Base-by-base conservation (phyloP, 768 basidiomycete genomes). In the Lactarius sp. region DNA sequence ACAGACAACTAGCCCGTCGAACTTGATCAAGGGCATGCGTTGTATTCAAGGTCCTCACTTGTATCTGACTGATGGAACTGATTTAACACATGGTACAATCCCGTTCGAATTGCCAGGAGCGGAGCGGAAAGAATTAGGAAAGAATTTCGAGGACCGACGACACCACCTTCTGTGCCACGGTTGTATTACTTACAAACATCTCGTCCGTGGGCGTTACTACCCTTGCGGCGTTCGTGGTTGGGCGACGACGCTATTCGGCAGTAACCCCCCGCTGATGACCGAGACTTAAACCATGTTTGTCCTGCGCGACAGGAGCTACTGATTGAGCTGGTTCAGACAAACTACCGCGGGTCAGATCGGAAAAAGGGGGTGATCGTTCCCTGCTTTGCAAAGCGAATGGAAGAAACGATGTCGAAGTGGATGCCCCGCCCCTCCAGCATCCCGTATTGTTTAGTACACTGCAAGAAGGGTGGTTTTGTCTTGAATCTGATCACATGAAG, bases 111-210 rank as follows among this genome's bases (percentile, higher is more conserved):
- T 20, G n/a, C 6, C 22, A n/a, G 47, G 20, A 20, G 10, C 39
- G 47, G 37, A 50, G 50, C 13, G 39, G 18, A 27, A 33, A 51
- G 27, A n/a, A 22, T 22, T 47, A 9, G 14, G 33, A n/a, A 9
- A 22, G 20, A 18, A 33, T 33, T 55, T 56, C n/a, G 52, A 22
- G 18, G 27, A 37, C 10, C n/a, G 20, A 39, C 47, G 52, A 27
- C 50, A 18, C n/a, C 42, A 13, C 39, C 39, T 14, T 56, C 60
- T 47, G 42, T 50, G 31, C 31, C n/a, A 55, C n/a, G 6, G 12
- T 18, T 52, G 16, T 47, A 16, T 47, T 55, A 50, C 33, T 34
- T 41, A 49, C 49, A 34, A 53, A 61, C 55, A 47, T 62, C 50
- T 37, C 7, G 34, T 52, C 56, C 18, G 42, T 33, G 61, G 44